Percentiles rank a stretch among this genome's conserved stretches.
Evolutionary conservation across 192 early-diverging fungal species (phyloP).

Genomic region (Entophlyctis luteolus): DNA sequence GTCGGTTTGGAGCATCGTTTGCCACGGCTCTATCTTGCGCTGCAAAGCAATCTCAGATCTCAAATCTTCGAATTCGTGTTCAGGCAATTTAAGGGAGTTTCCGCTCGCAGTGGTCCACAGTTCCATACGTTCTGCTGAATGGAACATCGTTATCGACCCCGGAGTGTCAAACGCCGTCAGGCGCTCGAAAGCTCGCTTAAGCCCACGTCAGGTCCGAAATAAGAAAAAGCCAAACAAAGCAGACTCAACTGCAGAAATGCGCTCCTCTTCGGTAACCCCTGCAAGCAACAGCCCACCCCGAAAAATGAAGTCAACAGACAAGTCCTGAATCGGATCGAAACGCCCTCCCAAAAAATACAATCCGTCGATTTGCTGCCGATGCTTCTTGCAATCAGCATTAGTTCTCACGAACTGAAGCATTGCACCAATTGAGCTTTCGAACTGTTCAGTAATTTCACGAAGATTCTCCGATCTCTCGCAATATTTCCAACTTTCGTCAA

Average conservation of each 20-base stretch:
- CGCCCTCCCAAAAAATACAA: constrained; percentile 41
- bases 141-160: too few relatives aligned
- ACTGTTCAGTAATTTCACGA: not conserved
- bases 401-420: constrained; percentile 33
- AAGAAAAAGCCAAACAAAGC: too few relatives aligned
- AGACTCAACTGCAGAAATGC: constrained; percentile 42
- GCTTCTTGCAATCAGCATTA: constrained; percentile 44
- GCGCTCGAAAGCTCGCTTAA: too few relatives aligned
- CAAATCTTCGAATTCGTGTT: too few relatives aligned
- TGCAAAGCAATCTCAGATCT: constrained; percentile 33
- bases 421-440: constrained; percentile 2
- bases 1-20: constrained; percentile 50
- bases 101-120: too few relatives aligned
- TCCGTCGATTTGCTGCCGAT: constrained; percentile 37
- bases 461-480: not conserved
- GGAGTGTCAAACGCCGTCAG: not conserved
- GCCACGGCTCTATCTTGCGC: constrained; percentile 64
- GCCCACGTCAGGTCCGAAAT: too few relatives aligned
- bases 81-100: too few relatives aligned
- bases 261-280: constrained; percentile 45
- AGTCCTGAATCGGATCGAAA: constrained; percentile 49
- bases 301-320: constrained; percentile 57
- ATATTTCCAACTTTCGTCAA: not conserved
- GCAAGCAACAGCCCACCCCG: constrained; percentile 31
- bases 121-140: too few relatives aligned